Evolutionary conservation across 441 rosid genomes (phyloP).

Genomic region (Pelargonium cotyledonis): DNA sequence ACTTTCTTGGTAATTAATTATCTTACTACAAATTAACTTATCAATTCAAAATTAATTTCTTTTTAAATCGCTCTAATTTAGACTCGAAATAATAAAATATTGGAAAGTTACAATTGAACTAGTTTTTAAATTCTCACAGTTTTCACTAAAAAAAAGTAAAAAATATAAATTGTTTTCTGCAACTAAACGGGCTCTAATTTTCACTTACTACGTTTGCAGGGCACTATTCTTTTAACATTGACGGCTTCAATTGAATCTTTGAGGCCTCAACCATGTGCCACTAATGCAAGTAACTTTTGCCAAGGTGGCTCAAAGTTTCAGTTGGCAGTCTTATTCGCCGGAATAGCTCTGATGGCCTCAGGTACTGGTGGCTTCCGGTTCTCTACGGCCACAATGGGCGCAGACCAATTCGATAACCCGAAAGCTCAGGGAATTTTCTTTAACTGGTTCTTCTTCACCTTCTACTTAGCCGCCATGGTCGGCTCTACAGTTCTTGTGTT

Average conservation of each 20-base stretch:
- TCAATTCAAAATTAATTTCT: too few relatives aligned
- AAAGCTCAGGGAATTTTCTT: slow-evolving; percentile 17
- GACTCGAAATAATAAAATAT: too few relatives aligned
- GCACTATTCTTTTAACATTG: slow-evolving; percentile 8
- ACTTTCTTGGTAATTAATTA: slow-evolving; percentile 14
- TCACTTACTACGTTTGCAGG: slow-evolving; percentile 1
- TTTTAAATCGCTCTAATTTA: too few relatives aligned
- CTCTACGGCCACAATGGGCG: slow-evolving; percentile 18
- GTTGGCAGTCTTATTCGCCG: slow-evolving; percentile 12
- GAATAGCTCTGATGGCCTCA: slow-evolving; percentile 2
- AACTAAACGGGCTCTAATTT: too few relatives aligned
- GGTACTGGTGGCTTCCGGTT: slow-evolving; percentile 20
- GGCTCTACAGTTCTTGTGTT: slow-evolving; percentile 19
- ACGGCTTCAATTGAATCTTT: slow-evolving; percentile 1
- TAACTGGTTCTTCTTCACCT: slow-evolving; percentile 22
- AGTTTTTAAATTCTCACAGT: too few relatives aligned
- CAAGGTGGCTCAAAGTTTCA: slow-evolving; percentile 9
- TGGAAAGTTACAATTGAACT: too few relatives aligned
- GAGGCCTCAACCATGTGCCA: slow-evolving; percentile 12
- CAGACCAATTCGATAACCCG: slow-evolving; percentile 16
- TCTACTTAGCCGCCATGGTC: not conserved
- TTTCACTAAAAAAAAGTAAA: too few relatives aligned
- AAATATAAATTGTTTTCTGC: too few relatives aligned
- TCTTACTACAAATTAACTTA: too few relatives aligned
- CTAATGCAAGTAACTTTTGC: not conserved